These are phyloP conservation scores for Serendipita sp. DNA, from an alignment of 768 basidiomycete genomes.

Conservation along the genomic window DNA sequence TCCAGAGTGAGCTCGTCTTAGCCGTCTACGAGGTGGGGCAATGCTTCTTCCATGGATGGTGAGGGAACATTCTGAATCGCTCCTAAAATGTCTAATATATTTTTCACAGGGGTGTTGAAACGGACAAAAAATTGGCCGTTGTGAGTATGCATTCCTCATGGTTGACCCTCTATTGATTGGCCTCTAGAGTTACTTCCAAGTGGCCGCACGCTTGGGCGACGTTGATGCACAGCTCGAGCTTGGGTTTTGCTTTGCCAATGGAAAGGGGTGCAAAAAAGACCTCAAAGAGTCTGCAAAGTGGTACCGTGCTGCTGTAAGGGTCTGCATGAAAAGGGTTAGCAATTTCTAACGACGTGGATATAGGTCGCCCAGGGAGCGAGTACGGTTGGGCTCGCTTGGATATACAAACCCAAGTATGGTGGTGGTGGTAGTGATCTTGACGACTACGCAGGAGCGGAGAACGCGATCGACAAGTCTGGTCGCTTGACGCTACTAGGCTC, in stretches of 20 bases:
- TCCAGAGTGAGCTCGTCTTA: slow-evolving; percentile 62
- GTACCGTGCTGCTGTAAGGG: slow-evolving; percentile 71
- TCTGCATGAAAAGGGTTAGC: not conserved
- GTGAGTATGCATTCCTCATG: slow-evolving; percentile 27
- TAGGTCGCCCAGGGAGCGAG: slow-evolving; percentile 58
- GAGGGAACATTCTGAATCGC: too few relatives aligned
- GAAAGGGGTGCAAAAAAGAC: slow-evolving; percentile 80
- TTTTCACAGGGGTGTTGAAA: slow-evolving; percentile 37
- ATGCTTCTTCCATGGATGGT: slow-evolving; percentile 88
- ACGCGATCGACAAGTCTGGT: not conserved
- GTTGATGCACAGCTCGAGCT: slow-evolving; percentile 76
- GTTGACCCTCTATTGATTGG: slow-evolving; percentile 2
- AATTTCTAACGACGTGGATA: not conserved
- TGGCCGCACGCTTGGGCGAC: slow-evolving; percentile 75
- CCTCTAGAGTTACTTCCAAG: slow-evolving; percentile 62
- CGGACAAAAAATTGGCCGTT: slow-evolving; percentile 82
- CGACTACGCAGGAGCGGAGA: not conserved
- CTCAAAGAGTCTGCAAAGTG: slow-evolving; percentile 74
- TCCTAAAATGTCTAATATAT: too few relatives aligned
- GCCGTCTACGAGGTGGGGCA: slow-evolving; percentile 88
- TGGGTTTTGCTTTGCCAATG: slow-evolving; percentile 72
- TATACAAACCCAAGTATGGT: slow-evolving; percentile 72
- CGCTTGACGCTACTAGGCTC: not conserved
- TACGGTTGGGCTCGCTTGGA: slow-evolving; percentile 77
- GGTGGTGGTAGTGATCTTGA: not conserved